Evolutionary conservation across 1,284 basidiomycete species (phyloP).

Genomic region (Sporisorium reilianum): DNA sequence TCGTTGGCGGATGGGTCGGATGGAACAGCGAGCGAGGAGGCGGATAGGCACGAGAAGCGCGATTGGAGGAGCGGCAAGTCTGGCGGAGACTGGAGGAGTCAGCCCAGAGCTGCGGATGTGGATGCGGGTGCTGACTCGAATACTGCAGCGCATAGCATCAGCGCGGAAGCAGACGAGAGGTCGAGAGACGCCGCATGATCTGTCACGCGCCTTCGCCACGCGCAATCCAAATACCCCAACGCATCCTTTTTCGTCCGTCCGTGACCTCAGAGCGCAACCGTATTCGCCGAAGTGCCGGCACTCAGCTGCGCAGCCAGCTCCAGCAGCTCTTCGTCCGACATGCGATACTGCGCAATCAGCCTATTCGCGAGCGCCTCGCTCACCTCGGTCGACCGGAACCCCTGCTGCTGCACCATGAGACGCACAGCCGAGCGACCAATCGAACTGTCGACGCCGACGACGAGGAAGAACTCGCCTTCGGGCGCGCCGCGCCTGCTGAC

Average conservation of each 20-base stretch:
- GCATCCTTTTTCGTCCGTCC: no score
- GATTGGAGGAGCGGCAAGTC: constrained; percentile 33
- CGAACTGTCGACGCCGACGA: background rate
- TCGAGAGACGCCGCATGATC: background rate
- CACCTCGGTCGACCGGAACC: background rate
- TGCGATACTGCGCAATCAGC: background rate
- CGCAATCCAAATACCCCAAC: constrained; percentile 7
- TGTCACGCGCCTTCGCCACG: background rate
- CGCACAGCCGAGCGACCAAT: background rate
- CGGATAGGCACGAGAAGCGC: constrained; percentile 8
- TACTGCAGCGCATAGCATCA: background rate
- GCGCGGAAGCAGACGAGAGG: background rate
- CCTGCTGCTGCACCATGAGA: background rate
- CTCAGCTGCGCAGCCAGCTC: background rate
- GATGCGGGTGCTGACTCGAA: background rate
- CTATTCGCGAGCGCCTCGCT: background rate
- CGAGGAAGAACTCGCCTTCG: background rate
- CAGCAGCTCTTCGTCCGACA: background rate
- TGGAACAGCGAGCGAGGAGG: background rate
- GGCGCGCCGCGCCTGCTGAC: background rate
- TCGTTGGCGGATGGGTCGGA: constrained; percentile 1
- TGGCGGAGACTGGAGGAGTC: constrained; percentile 39
- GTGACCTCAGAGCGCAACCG: background rate
- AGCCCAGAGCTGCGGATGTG: constrained; percentile 15
- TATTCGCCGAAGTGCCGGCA: background rate